Evolutionary conservation across 2,329 filamentous ascomycete genomes (phyloP).

Genomic region (Tolypocladium guangdongense): DNA sequence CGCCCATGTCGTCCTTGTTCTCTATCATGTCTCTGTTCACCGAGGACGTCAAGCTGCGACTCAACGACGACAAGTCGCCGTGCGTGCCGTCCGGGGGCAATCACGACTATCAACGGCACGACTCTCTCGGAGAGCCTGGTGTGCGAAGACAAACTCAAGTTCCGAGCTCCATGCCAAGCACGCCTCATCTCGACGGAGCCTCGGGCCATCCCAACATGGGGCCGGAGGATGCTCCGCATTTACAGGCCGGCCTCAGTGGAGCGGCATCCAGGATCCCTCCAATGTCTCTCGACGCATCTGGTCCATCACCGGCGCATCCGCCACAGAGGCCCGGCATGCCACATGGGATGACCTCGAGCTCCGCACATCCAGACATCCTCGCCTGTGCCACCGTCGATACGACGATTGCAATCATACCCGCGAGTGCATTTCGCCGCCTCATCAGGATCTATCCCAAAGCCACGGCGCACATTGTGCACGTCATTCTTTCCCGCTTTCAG

Average conservation of each 20-base stretch:
- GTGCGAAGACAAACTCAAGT: slow-evolving; percentile 4
- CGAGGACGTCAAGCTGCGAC: slow-evolving; percentile 75
- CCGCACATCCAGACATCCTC: slow-evolving; percentile 91
- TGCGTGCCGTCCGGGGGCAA: slow-evolving; percentile 11
- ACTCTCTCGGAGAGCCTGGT: slow-evolving; percentile 10
- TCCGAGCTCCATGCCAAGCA: slow-evolving; percentile 23
- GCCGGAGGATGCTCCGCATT: slow-evolving; percentile 7
- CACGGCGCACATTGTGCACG: slow-evolving; percentile 93
- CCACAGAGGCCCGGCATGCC: slow-evolving; percentile 26
- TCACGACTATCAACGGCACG: slow-evolving; percentile 17
- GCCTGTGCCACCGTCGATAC: slow-evolving; percentile 94
- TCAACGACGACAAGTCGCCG: slow-evolving; percentile 47
- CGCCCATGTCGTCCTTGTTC: slow-evolving; percentile 96
- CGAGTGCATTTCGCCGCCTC: slow-evolving; percentile 84
- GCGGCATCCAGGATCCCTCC: slow-evolving; percentile 52
- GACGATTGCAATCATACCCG: slow-evolving; percentile 95
- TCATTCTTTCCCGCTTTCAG: slow-evolving; percentile 89
- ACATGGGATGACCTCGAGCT: slow-evolving; percentile 47
- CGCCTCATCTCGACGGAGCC: slow-evolving; percentile 25
- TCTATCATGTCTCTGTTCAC: slow-evolving; percentile 96
- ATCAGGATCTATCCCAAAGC: slow-evolving; percentile 94
- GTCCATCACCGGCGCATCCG: slow-evolving; percentile 16
- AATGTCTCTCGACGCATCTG: slow-evolving; percentile 52
- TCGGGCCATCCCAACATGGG: slow-evolving; percentile 6
- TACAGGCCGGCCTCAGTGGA: slow-evolving; percentile 2